Base-by-base conservation (phyloP, 345 rosid species). In the Murraya koenigii region DNA sequence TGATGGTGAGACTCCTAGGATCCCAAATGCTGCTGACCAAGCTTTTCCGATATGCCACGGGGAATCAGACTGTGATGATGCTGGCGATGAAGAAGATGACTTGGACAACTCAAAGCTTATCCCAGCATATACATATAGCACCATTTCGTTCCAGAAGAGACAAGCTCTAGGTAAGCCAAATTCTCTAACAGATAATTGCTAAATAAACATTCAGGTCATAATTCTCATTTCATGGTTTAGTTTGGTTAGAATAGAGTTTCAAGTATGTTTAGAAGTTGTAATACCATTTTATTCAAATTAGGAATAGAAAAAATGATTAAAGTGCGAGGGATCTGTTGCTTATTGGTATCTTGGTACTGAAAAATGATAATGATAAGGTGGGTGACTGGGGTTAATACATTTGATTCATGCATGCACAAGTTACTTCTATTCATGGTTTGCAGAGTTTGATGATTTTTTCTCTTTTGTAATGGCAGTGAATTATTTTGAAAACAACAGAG, bases 401-500 rank as follows among this genome's bases (percentile, higher is more conserved):
- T 20, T 35, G 41, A 65, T 65, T 33, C 22, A 65, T 33, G 26
- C 25, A 39, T 30, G 52, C 19, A 30, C 25, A 19, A 1, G 38
- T 19, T 17, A 52, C 1, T 0, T 33, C 17, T 32, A 64, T 26
- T 11, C 32, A 13, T 61, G 22, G 33, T 64, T 19, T 70, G 0
- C 39, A 28, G 1, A 72, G 22, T 55, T 36, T 35, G 76, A 74
- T 77, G 78, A 55, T 68, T 73, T 13, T 13, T 64, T 33, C 22
- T 47, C 30, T 52, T 62, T 76, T 58, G 35, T 65, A 5, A 52
- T 76, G 80, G 86, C 90, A 96, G 98, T 96, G 87, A 85, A 84
- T 61, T 96, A 94, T 84, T 94, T 94, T 26, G 98, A 96, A 92
- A 96, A 94, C 85, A 96, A 96, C 30, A 84, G 75, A 77, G 95